Evolutionary conservation across 2,329 filamentous ascomycete genomes (phyloP), one percentile per base, ranked within the genome.

Genomic region (Alternaria arborescens): DNA sequence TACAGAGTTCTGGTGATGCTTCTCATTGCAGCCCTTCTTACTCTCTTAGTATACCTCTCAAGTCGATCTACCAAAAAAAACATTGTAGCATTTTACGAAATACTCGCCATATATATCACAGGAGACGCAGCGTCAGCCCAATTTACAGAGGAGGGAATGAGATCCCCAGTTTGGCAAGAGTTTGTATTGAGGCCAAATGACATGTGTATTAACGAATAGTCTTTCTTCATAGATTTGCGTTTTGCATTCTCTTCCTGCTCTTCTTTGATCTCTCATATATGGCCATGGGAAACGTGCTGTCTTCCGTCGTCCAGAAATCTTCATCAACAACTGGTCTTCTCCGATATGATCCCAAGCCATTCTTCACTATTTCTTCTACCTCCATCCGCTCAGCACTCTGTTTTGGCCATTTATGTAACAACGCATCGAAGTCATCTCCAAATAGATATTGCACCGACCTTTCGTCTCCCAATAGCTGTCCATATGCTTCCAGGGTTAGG

Each of bases 371-470:
- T 5, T 24, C 42, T 53, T 71, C 68, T 3, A 73, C 72, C 55
- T 74, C 65, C 30, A 52, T 58, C 34, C 67, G 58, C 55, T 73
- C 72, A 10, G 63, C 54, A 56, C 67, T 73, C 10, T 59, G 66
- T 52, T 68, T 75, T n/a, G 71, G 70, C 71, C 72, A 76, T 48
- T 74, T 76, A 1, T 56, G 55, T 32, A 63, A 28, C n/a, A 76
- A 57, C 8, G 67, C 64, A 44, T 70, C 69, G 46, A 76, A 75
- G 46, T 75, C 71, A 43, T 75, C 73, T 0, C 73, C 71, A 34
- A 76, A 53, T 3, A 74, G 44, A 58, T 48, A 67, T 48, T 57
- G 63, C 58, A 60, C 63, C 8, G 26, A 60, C 57, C 30, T 24
- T 20, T 10, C 12, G 4, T 36, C 36, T 3, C 50, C 10, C 0